phyloP scores from a whole-genome alignment of 225 moss, liverwort and hornwort genomes.

The Pseudoscleropodium purum region DNA sequence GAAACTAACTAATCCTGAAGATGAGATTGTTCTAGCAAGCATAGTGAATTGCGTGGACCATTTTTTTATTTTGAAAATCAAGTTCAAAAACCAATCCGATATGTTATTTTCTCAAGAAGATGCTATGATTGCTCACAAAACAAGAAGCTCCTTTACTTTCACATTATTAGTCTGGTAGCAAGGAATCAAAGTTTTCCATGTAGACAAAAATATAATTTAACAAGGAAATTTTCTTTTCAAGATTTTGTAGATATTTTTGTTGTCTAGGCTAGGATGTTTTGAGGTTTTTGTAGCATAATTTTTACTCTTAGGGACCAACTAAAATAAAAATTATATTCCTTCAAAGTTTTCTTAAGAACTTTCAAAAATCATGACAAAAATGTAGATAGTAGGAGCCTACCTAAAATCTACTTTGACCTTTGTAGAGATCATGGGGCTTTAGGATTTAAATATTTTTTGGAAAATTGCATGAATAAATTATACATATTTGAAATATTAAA shows the following conservation, averaged over 20 bases:
- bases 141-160: neutral
- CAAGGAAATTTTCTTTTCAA: no score
- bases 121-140: fast-evolving
- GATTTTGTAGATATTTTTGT: neutral
- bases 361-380: neutral
- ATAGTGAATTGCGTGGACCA: fast-evolving
- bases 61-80: no score
- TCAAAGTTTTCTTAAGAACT: neutral
- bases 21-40: neutral
- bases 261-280: fast-evolving
- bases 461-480: neutral
- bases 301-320: neutral
- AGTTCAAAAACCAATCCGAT: fast-evolving
- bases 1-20: neutral
- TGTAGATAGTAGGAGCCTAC: neutral
- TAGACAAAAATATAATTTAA: neutral
- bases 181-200: neutral
- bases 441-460: neutral
- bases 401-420: neutral
- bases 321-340: neutral
- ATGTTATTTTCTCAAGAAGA: neutral
- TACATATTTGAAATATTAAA: neutral
- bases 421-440: fast-evolving
- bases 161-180: fast-evolving
- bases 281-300: neutral